These are phyloP conservation scores for apple (Malus domestica) DNA, from an alignment of 306 rosid genomes.

Conservation along the genomic window ASM211411v1 NC_041794.1:3952001-3952500, in stretches of 20 bases:
- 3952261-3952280: background rate
- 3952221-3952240: background rate
- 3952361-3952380: background rate
- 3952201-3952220: background rate
- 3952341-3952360: background rate
- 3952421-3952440: background rate
- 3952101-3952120: conserved; percentile 88
- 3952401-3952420: background rate
- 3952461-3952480: background rate
- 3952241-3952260: background rate
- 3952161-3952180: background rate
- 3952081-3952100: conserved; percentile 97
- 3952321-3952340: background rate
- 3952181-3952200: background rate
- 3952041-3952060: conserved; percentile 94
- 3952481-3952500: background rate
- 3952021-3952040: conserved; percentile 70
- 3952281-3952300: background rate
- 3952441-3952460: background rate
- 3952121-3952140: conserved; percentile 49
- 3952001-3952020: background rate
- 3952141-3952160: conserved; percentile 6
- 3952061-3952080: conserved; percentile 99
- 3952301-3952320: background rate
- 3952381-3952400: background rate